phyloP scores from a whole-genome alignment of 2,329 filamentous ascomycete species.

The Fusarium proliferatum region DNA sequence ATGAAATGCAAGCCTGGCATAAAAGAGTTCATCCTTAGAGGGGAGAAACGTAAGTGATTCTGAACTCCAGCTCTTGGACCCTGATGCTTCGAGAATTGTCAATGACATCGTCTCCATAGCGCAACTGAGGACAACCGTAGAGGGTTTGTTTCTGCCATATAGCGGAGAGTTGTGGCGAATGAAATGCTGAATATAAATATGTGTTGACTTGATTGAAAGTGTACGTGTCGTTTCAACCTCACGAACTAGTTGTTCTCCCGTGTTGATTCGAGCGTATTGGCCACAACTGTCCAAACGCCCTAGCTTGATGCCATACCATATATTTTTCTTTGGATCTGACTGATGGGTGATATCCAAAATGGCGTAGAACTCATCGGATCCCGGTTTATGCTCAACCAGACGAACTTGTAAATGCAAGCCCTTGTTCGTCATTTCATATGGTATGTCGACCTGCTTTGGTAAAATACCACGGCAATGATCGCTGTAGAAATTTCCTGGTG shows the following conservation, averaged over 20 bases:
- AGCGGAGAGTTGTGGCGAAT: constrained; percentile 1
- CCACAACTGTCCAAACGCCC: background rate
- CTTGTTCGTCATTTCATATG: constrained; percentile 22
- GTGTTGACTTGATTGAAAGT: background rate
- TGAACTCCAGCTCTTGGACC: background rate
- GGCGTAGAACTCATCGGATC: background rate
- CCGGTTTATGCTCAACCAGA: background rate
- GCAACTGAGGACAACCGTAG: background rate
- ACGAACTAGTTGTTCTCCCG: background rate
- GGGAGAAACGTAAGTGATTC: background rate
- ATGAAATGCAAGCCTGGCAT: background rate
- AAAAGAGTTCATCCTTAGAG: background rate
- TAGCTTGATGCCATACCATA: constrained; percentile 8
- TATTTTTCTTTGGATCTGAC: background rate
- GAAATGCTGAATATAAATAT: constrained; percentile 10
- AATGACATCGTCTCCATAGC: background rate
- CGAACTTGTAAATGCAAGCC: constrained; percentile 8
- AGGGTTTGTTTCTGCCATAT: background rate
- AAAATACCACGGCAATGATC: background rate
- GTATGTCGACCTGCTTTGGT: background rate
- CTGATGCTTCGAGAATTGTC: background rate
- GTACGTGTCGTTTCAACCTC: background rate
- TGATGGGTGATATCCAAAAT: constrained; percentile 1
- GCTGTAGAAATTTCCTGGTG: background rate
- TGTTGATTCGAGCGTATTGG: constrained; percentile 11